These are phyloP conservation scores for Moesziomyces antarcticus DNA, from an alignment of 1,284 basidiomycete species.

Conservation along the genomic window DNA sequence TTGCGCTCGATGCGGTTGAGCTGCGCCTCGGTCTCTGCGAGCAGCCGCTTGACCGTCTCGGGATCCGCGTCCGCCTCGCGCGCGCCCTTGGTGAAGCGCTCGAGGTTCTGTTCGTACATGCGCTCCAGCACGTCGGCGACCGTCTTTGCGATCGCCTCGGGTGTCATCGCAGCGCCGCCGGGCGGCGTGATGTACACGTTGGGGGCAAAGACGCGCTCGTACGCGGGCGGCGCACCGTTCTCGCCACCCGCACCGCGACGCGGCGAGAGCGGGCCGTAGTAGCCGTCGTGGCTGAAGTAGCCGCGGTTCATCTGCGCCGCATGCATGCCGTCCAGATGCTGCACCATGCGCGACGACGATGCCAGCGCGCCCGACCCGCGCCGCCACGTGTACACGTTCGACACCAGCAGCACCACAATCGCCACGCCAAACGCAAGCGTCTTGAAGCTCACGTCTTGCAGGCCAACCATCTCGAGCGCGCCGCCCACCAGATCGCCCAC, in stretches of 20 bases:
- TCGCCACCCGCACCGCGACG: constrained; percentile 5
- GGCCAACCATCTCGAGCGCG: constrained; percentile 36
- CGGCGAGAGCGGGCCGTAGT: constrained; percentile 27
- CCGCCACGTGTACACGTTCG: constrained; percentile 62
- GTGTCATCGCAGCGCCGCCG: constrained; percentile 33
- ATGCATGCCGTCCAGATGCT: constrained; percentile 26
- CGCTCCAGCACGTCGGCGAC: constrained; percentile 65
- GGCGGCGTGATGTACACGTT: constrained; percentile 46
- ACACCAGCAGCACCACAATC: constrained; percentile 65
- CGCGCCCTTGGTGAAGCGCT: constrained; percentile 2
- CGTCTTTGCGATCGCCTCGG: constrained; percentile 63
- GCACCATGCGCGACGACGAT: constrained; percentile 9
- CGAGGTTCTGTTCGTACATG: constrained; percentile 49
- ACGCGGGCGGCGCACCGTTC: background rate
- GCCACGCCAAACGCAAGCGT: constrained; percentile 55
- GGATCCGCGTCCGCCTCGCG: constrained; percentile 68
- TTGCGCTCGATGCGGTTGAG: constrained; percentile 71
- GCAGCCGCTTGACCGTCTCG: constrained; percentile 69
- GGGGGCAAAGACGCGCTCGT: constrained; percentile 37
- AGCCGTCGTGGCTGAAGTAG: constrained; percentile 35
- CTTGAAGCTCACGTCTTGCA: constrained; percentile 34
- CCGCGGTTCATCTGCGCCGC: constrained; percentile 30
- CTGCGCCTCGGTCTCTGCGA: constrained; percentile 70
- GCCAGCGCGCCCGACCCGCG: constrained; percentile 4
- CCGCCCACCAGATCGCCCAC: constrained; percentile 44